Conservation (phyloP, 805 yeast genomes). For the Wickerhamiella vanderwaltii region DNA sequence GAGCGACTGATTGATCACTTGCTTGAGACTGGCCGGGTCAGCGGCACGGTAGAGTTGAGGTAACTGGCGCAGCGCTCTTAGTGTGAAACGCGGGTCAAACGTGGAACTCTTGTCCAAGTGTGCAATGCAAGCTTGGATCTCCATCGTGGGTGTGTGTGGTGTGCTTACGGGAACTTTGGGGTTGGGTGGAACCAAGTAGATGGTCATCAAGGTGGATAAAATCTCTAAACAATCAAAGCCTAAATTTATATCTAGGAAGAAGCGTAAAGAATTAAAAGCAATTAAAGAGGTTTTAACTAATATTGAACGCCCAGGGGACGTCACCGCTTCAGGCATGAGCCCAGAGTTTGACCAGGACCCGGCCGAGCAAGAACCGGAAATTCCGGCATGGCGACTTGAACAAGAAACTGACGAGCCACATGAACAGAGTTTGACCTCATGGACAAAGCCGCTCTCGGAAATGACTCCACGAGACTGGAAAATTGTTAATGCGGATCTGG, state of each 20-base stretch:
- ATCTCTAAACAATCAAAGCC: constrained; percentile 11
- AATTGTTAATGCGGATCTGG: constrained; percentile 64
- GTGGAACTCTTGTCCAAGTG: constrained; percentile 49
- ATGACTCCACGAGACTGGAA: constrained; percentile 89
- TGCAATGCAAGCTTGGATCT: constrained; percentile 27
- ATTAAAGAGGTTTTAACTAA: neutral
- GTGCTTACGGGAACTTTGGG: constrained; percentile 4
- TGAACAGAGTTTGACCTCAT: constrained; percentile 24
- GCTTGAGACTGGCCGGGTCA: constrained; percentile 40
- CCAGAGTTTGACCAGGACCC: neutral
- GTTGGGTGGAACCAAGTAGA: neutral
- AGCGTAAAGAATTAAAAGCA: constrained; percentile 20
- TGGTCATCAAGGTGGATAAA: neutral
- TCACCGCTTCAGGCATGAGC: too few species aligned
- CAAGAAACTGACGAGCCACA: neutral
- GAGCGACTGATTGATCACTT: constrained; percentile 45
- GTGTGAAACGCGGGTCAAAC: constrained; percentile 76
- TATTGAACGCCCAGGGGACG: neutral
- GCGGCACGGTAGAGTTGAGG: constrained; percentile 60
- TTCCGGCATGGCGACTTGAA: neutral
- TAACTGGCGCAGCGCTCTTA: constrained; percentile 75
- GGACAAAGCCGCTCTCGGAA: constrained; percentile 55
- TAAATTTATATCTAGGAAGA: constrained; percentile 10
- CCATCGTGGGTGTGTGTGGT: constrained; percentile 1
- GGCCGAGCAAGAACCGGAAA: neutral